Percentiles rank a stretch among this genome's conserved stretches.
Conservation (phyloP, 2,329 filamentous ascomycete genomes). For the Trichoderma harzianum region DNA sequence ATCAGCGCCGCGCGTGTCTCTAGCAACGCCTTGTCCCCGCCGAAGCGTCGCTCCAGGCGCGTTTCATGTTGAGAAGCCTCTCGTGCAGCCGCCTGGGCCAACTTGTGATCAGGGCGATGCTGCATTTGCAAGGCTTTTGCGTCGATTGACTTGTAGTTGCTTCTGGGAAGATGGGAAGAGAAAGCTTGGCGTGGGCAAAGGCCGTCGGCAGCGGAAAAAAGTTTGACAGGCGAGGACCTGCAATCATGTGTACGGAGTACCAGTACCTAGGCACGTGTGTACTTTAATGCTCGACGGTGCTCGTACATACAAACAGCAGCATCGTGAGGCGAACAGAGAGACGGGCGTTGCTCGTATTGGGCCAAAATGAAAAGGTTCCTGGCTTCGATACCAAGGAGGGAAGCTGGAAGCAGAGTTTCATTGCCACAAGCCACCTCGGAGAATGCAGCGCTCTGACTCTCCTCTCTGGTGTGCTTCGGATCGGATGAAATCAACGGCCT, state of each 20-base stretch:
- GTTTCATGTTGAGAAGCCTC: conserved; percentile 45
- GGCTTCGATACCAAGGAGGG: not conserved
- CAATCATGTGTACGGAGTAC: not conserved
- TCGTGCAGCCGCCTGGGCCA: conserved; percentile 12
- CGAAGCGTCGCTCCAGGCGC: conserved; percentile 40
- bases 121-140: not conserved
- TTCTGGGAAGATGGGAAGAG: not conserved
- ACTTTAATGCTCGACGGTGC: not conserved
- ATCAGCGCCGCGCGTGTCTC: conserved; percentile 28
- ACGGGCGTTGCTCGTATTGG: not conserved
- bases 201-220: conserved; percentile 9
- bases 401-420: not conserved
- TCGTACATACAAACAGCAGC: not conserved
- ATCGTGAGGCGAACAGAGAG: not conserved
- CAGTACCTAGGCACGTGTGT: not conserved
- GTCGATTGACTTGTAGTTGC: not conserved
- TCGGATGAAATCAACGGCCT: not conserved
- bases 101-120: not conserved
- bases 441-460: not conserved
- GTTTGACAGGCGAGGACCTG: not conserved
- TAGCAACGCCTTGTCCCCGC: conserved; percentile 33
- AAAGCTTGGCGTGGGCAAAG: not conserved
- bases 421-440: not conserved
- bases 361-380: not conserved
- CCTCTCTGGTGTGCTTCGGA: not conserved